phyloP scores from a whole-genome alignment of 441 rosid genomes.

The Brassica balearica region DNA sequence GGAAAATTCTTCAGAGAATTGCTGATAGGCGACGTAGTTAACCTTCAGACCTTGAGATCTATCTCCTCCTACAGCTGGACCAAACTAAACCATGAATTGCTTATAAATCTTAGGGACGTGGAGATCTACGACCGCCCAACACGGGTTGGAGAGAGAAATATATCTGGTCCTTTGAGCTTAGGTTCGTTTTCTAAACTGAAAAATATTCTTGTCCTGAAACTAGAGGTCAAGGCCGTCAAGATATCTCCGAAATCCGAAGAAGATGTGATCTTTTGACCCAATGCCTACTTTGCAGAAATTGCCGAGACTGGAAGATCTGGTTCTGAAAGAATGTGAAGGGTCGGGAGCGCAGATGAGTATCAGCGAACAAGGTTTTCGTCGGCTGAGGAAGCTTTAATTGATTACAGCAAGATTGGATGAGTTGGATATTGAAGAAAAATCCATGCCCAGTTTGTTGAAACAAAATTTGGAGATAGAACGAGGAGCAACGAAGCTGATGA shows the following conservation, averaged over 20 bases:
- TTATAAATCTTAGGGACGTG: background rate
- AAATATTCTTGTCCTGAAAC: background rate
- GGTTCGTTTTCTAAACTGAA: slow-evolving; percentile 12
- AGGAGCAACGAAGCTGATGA: background rate
- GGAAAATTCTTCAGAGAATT: background rate
- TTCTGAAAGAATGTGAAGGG: background rate
- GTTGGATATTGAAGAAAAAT: slow-evolving; percentile 1
- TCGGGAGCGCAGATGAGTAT: background rate
- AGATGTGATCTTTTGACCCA: slow-evolving; percentile 16
- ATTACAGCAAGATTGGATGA: background rate
- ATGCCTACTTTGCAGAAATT: slow-evolving; percentile 16
- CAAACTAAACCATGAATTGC: slow-evolving; percentile 7
- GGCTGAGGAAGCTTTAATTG: slow-evolving; percentile 10
- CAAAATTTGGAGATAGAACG: background rate
- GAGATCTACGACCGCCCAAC: background rate
- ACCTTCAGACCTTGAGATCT: slow-evolving; percentile 32
- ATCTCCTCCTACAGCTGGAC: slow-evolving; percentile 27
- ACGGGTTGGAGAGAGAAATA: too few relatives aligned
- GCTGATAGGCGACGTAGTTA: background rate
- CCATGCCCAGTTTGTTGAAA: slow-evolving; percentile 2
- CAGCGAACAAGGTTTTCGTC: slow-evolving; percentile 16
- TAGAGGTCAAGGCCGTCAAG: background rate
- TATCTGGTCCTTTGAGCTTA: background rate
- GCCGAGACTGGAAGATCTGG: slow-evolving; percentile 10
- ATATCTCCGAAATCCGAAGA: background rate